Conservation (phyloP, 139 green algal genomes). For the Coelastrella sp. region DNA sequence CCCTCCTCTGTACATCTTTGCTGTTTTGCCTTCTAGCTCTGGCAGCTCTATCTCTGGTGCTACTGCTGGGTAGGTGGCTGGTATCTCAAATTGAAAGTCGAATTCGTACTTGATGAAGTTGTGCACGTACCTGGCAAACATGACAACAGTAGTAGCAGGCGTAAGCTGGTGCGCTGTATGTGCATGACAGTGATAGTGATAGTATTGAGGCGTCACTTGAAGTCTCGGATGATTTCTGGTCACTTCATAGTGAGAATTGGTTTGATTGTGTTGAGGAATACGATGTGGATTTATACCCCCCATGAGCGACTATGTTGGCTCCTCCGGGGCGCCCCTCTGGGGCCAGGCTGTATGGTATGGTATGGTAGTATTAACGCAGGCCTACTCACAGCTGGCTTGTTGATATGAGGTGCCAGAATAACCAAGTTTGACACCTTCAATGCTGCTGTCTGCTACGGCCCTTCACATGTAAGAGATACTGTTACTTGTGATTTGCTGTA, state of each 20-base stretch:
- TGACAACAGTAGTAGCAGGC: not conserved
- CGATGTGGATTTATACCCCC: too few relatives aligned
- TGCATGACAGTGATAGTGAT: not conserved
- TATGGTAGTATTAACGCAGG: not conserved
- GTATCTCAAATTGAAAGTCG: slow-evolving; percentile 97
- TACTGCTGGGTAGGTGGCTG: slow-evolving; percentile 85
- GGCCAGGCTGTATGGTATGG: too few relatives aligned
- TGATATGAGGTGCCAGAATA: not conserved
- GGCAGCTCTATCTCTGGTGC: slow-evolving; percentile 96
- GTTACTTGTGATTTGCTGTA: too few relatives aligned
- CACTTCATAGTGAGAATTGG: too few relatives aligned
- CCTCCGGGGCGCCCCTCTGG: too few relatives aligned
- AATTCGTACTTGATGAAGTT: slow-evolving; percentile 98
- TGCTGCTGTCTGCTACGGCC: too few relatives aligned
- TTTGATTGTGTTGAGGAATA: too few relatives aligned
- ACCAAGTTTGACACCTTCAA: too few relatives aligned
- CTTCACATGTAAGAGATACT: too few relatives aligned
- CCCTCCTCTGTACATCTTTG: slow-evolving; percentile 98
- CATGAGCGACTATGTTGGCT: too few relatives aligned
- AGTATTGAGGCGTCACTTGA: not conserved
- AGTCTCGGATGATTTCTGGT: too few relatives aligned
- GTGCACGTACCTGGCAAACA: slow-evolving; percentile 84
- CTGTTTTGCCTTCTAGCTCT: slow-evolving; percentile 96
- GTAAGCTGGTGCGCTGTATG: not conserved
- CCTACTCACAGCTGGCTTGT: not conserved